Conservation (phyloP, 2,329 filamentous ascomycete species). For the Fusarium circinatum region DNA sequence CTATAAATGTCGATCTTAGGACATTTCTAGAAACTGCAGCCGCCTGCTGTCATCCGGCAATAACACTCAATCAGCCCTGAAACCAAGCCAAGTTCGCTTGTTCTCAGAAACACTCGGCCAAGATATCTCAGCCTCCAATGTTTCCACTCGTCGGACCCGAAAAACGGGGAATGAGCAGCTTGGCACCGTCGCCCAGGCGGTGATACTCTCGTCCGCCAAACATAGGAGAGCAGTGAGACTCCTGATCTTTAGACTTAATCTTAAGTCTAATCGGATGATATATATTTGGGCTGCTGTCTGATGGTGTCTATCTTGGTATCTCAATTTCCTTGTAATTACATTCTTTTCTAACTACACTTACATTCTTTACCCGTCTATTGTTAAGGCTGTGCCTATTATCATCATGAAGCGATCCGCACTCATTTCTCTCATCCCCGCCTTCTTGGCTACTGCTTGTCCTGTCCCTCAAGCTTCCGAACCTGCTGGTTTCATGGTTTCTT, state of each 20-base stretch:
- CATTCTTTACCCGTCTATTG: conserved; percentile 21
- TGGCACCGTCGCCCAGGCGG: conserved; percentile 34
- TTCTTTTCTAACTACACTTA: conserved; percentile 4
- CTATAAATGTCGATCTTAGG: not conserved
- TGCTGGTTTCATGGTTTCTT: not conserved
- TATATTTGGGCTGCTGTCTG: not conserved
- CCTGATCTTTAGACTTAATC: conserved; percentile 21
- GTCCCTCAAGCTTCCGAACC: conserved; percentile 3
- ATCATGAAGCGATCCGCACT: conserved; percentile 38
- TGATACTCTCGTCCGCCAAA: conserved; percentile 37
- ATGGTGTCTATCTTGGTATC: not conserved
- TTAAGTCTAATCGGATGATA: conserved; percentile 2
- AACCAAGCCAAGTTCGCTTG: conserved; percentile 22
- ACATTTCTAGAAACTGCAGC: not conserved
- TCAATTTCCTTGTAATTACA: conserved; percentile 7
- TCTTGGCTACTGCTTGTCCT: conserved; percentile 30
- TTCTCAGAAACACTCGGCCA: not conserved
- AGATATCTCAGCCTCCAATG: conserved; percentile 15
- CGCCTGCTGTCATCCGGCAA: not conserved
- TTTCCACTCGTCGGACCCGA: conserved; percentile 7
- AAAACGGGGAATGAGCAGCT: conserved; percentile 9
- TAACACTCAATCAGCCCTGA: not conserved
- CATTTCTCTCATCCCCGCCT: conserved; percentile 37
- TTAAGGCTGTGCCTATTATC: conserved; percentile 25
- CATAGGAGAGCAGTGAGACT: not conserved